phyloP scores from a whole-genome alignment of 2,329 filamentous ascomycete genomes.

The Sporothrix brunneoviolacea region DNA sequence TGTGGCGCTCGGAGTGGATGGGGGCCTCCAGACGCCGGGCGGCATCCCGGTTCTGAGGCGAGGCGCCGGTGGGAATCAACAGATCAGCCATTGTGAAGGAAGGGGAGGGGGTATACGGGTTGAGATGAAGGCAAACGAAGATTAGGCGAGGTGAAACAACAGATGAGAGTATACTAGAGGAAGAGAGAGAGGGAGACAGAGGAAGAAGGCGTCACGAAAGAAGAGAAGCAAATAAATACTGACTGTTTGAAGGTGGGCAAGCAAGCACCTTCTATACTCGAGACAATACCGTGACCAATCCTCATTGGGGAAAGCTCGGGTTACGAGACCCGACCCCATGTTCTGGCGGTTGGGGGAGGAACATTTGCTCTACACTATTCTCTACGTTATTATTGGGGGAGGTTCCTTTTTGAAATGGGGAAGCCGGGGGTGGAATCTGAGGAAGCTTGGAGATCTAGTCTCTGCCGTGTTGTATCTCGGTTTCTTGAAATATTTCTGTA shows the following conservation, averaged over 20 bases:
- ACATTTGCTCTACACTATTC: too few species aligned
- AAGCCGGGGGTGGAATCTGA: too few species aligned
- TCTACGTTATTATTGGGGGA: too few species aligned
- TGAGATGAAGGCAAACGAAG: not conserved
- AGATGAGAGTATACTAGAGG: not conserved
- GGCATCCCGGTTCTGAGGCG: constrained; percentile 9
- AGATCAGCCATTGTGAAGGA: constrained; percentile 10
- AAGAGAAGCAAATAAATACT: not conserved
- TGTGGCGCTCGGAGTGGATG: constrained; percentile 19
- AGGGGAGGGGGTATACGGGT: not conserved
- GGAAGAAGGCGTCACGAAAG: not conserved
- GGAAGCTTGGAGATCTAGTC: too few species aligned
- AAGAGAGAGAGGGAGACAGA: not conserved
- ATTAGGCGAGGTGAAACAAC: not conserved
- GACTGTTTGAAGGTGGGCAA: not conserved
- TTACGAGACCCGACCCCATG: constrained; percentile 10
- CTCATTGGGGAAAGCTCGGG: constrained; percentile 9
- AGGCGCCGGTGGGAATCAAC: constrained; percentile 3
- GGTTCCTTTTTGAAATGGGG: too few species aligned
- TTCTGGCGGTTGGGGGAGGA: not conserved
- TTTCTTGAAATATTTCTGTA: too few species aligned
- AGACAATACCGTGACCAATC: not conserved
- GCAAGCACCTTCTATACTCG: constrained; percentile 8
- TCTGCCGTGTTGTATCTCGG: too few species aligned
- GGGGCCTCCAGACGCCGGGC: constrained; percentile 15